phyloP scores from a whole-genome alignment of 83 land plant species.

The Isoetes engelmannii region DNA sequence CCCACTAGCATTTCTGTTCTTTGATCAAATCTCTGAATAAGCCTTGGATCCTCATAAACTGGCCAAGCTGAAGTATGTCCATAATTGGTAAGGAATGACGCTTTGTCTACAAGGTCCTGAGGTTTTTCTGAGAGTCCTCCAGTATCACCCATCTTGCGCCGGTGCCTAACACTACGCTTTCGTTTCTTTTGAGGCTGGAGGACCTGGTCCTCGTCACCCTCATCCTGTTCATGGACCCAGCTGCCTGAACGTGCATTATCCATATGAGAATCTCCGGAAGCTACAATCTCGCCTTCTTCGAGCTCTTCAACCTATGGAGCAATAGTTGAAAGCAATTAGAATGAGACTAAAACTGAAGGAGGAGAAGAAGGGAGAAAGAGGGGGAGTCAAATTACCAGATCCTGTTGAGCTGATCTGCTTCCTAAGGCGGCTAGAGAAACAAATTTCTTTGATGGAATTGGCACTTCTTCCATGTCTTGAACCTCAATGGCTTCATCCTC shows the following conservation, averaged over 20 bases:
- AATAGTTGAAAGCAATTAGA: not conserved
- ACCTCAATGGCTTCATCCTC: not conserved
- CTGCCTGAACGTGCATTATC: slow-evolving; percentile 81
- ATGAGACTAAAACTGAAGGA: not conserved
- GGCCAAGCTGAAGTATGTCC: slow-evolving; percentile 27
- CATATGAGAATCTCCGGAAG: slow-evolving; percentile 79
- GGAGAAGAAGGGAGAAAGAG: not conserved
- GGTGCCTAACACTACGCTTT: slow-evolving; percentile 71
- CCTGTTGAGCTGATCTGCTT: slow-evolving; percentile 49
- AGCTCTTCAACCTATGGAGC: slow-evolving; percentile 62
- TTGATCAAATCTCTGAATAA: not conserved
- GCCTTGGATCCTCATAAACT: not conserved
- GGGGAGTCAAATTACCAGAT: slow-evolving; percentile 37
- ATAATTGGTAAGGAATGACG: slow-evolving; percentile 24
- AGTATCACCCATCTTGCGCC: slow-evolving; percentile 38
- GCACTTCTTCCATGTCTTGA: not conserved
- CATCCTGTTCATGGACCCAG: slow-evolving; percentile 69
- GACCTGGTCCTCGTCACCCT: slow-evolving; percentile 73
- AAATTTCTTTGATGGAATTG: slow-evolving; percentile 49
- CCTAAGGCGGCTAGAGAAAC: slow-evolving; percentile 93
- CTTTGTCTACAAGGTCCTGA: slow-evolving; percentile 18
- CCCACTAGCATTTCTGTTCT: not conserved
- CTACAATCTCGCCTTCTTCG: slow-evolving; percentile 98
- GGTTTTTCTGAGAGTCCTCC: slow-evolving; percentile 54
- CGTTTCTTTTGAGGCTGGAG: slow-evolving; percentile 80